Evolutionary conservation across 257 asterid genomes (phyloP), one percentile per base, ranked within the genome.

Genomic region (Nicotiana tomentosiformis): DNA sequence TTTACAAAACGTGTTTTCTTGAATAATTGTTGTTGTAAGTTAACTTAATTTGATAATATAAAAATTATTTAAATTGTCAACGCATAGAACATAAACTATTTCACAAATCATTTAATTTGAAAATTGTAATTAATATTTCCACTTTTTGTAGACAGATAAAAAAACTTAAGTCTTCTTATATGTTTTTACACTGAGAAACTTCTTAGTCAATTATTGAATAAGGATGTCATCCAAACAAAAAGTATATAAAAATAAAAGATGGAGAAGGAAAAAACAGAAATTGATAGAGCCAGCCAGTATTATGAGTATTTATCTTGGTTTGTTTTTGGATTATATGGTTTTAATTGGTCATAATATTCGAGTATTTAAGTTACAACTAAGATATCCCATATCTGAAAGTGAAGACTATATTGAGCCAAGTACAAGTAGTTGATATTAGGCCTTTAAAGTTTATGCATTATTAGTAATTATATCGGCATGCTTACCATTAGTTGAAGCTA

Each of bases 391-490:
- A 35, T 37, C 43, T 37, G 10, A 77, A 57, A 57, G 56, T 16
- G 20, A 53, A 69, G 78, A 33, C 55, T 56, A 77, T n/a, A 61
- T 77, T 57, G 51, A 32, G 55, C 30, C 18, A 29, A 78, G 56
- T 55, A 78, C 20, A 33, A 78, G 10, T 55, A 56, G 16, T 77
- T 33, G 20, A 57, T 53, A 58, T 56, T 39, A 72, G 37, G n/a
- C 4, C 5, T n/a, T n/a, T 70, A 20, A 70, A 70, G 26, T 14
- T 39, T 3, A 14, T 32, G 35, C 80, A 74, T 74, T 23, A 74
- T 74, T 74, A 49, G 37, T 79, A 79, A 79, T 79, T 61, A 79
- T 65, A 35, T 61, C 23, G 74, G 82, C 82, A 79, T 79, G 82
- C 74, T 37, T 79, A 65, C 58, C 57, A 61, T 23, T 37, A 26